Percentiles rank a stretch among this genome's conserved stretches.
These are phyloP conservation scores for Irpex sp. DNA, from an alignment of 1,284 basidiomycete species.

Conservation along the genomic window DNA sequence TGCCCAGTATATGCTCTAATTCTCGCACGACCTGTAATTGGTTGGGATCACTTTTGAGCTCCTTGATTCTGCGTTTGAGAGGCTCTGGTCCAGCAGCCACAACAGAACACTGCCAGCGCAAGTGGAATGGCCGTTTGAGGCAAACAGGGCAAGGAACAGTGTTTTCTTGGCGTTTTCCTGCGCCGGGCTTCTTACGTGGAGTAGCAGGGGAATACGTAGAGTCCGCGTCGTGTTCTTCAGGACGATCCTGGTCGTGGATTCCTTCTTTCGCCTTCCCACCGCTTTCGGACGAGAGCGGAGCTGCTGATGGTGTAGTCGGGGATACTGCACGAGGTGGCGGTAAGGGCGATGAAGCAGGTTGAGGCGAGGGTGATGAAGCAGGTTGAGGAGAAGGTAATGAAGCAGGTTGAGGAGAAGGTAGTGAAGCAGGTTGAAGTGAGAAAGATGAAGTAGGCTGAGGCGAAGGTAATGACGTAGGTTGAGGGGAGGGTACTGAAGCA, in stretches of 20 bases:
- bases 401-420: not conserved
- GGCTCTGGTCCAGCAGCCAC: conserved; percentile 17
- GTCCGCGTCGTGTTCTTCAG: not conserved
- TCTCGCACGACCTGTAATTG: conserved; percentile 15
- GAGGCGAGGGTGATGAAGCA: no score
- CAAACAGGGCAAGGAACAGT: conserved; percentile 18
- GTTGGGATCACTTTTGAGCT: conserved; percentile 14
- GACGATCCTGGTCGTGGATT: conserved; percentile 7
- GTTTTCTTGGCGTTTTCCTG: not conserved
- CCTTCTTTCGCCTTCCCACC: not conserved
- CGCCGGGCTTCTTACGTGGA: not conserved
- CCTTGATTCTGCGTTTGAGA: conserved; percentile 17
- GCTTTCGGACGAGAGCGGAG: not conserved
- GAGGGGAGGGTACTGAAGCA: not conserved
- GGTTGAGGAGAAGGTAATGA: not conserved
- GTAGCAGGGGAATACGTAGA: not conserved
- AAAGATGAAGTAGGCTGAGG: not conserved
- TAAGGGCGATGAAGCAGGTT: no score
- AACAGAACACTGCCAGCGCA: conserved; percentile 19
- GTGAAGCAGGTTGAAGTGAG: not conserved
- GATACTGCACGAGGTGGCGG: no score
- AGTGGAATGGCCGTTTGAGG: conserved; percentile 14
- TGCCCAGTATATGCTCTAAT: conserved; percentile 14
- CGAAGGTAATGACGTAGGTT: not conserved
- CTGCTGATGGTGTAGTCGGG: no score